Conservation (phyloP, 2,329 filamentous ascomycete species). For the Colletotrichum ledebouriae region DNA sequence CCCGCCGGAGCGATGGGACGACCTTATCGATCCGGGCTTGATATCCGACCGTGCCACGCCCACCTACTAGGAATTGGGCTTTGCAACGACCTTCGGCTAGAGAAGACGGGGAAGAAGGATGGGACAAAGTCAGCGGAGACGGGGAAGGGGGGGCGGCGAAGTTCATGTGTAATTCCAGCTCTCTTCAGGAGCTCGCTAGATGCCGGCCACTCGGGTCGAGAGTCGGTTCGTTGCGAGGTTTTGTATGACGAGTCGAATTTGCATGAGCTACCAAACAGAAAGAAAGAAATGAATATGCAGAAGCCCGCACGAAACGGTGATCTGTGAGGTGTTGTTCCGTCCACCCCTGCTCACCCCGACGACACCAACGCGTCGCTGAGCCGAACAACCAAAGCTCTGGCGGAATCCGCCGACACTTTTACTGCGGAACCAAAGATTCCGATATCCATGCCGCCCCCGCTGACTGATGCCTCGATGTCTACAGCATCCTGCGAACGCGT, state of each 20-base stretch:
- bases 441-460: slow-evolving; percentile 51
- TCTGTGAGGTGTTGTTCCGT: background rate
- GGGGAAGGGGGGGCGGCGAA: background rate
- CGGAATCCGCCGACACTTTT: slow-evolving; percentile 23
- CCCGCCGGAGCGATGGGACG: slow-evolving; percentile 28
- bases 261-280: background rate
- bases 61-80: background rate
- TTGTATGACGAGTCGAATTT: background rate
- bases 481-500: slow-evolving; percentile 51
- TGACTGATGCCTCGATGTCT: slow-evolving; percentile 57
- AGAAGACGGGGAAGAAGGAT: background rate
- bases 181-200: background rate
- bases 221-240: slow-evolving; percentile 17
- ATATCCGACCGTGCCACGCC: slow-evolving; percentile 13
- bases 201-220: background rate
- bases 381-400: slow-evolving; percentile 4
- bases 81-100: slow-evolving; percentile 5
- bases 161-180: slow-evolving; percentile 1
- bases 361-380: slow-evolving; percentile 9
- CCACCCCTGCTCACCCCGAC: background rate
- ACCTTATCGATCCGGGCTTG: slow-evolving; percentile 27
- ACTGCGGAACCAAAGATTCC: slow-evolving; percentile 54
- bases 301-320: background rate
- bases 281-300: background rate
- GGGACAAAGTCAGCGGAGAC: background rate